phyloP scores from a whole-genome alignment of 176 grass and related monocot species.

The Avena atlantica region DNA sequence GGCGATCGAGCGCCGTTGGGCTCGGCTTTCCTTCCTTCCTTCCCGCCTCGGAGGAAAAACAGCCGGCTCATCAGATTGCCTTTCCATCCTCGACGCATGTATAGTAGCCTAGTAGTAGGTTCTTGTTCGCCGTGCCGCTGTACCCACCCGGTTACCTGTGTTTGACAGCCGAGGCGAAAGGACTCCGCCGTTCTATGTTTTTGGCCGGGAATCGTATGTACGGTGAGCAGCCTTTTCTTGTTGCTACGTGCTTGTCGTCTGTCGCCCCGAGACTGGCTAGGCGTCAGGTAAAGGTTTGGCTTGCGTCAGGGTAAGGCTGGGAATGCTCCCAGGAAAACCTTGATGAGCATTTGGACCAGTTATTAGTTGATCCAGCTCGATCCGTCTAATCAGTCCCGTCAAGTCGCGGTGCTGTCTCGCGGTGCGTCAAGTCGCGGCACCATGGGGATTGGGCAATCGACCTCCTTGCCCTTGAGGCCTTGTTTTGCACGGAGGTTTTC shows the following conservation, averaged over 20 bases:
- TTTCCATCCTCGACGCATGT: background rate
- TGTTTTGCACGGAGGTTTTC: no score
- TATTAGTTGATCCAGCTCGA: background rate
- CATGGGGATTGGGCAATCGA: background rate
- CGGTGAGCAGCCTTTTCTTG: background rate
- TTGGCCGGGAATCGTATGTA: slow-evolving; percentile 8
- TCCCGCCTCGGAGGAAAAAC: no score
- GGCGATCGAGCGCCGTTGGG: background rate
- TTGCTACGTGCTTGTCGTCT: slow-evolving; percentile 9
- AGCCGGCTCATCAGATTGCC: background rate
- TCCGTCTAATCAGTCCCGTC: slow-evolving; percentile 27
- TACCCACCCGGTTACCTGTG: background rate
- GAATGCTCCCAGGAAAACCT: background rate
- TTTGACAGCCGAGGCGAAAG: slow-evolving; percentile 3
- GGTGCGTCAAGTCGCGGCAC: no score
- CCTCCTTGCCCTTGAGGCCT: no score
- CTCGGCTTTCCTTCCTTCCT: no score
- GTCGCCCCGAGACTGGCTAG: background rate
- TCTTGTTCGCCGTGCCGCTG: background rate
- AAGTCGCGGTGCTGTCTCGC: background rate
- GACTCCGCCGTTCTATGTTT: background rate
- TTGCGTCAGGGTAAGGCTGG: background rate
- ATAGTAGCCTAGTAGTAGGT: no score
- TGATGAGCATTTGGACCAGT: background rate
- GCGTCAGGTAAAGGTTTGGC: background rate